Evolutionary conservation across 164 flowering plant genomes (phyloP).

Genomic region (Piper betle): DNA sequence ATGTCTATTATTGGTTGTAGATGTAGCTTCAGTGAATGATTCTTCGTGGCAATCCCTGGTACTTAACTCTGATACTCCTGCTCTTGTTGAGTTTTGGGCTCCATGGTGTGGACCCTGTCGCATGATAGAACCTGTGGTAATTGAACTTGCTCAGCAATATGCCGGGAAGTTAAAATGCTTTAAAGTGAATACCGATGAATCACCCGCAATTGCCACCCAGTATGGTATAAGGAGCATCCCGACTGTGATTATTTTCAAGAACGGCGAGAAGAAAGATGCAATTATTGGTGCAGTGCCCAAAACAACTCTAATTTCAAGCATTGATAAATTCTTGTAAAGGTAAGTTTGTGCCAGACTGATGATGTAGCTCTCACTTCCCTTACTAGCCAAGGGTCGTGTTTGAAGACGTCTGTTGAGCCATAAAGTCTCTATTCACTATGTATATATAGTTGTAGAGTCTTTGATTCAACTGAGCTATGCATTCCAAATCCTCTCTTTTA

Average conservation of each 20-base stretch:
- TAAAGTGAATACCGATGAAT: conserved; percentile 74
- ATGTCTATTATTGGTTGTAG: conserved; percentile 1
- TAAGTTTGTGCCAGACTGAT: no score
- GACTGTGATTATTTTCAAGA: conserved; percentile 74
- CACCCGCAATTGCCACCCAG: conserved; percentile 46
- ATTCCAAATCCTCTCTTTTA: no score
- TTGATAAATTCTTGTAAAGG: conserved; percentile 50
- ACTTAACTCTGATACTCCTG: conserved; percentile 39
- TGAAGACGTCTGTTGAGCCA: no score
- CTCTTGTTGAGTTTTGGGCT: conserved; percentile 90
- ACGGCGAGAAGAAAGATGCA: conserved; percentile 81
- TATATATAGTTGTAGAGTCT: no score
- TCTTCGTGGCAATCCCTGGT: conserved; percentile 58
- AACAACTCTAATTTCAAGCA: conserved; percentile 48
- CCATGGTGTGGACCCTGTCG: conserved; percentile 99
- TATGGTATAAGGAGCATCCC: conserved; percentile 94
- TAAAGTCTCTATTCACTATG: no score
- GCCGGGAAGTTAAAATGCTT: conserved; percentile 71
- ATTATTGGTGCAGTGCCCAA: conserved; percentile 89
- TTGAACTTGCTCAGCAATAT: conserved; percentile 51
- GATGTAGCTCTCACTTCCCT: no score
- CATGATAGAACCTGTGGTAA: conserved; percentile 71
- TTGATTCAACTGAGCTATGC: no score
- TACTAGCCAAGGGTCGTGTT: no score
- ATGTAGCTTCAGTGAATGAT: conserved; percentile 56